These are phyloP conservation scores for Waltergamsia citrina DNA, from an alignment of 2,329 filamentous ascomycete species.

Conservation along the genomic window DNA sequence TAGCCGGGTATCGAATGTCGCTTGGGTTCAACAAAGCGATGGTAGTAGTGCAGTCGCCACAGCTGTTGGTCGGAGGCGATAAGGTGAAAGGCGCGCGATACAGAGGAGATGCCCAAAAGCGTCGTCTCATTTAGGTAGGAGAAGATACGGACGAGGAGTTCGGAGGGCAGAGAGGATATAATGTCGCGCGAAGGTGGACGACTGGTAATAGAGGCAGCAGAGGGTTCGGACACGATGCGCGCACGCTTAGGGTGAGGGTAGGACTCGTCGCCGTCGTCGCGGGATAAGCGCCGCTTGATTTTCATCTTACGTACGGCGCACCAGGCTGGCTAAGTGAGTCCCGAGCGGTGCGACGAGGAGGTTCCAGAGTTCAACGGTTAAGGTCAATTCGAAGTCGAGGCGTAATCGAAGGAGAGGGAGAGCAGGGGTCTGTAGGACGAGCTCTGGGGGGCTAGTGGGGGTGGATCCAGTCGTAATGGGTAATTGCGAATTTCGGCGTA, in stretches of 20 bases:
- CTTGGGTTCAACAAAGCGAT: conserved; percentile 75
- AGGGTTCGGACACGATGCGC: conserved; percentile 1
- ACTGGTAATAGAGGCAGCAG: background rate
- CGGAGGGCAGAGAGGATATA: conserved; percentile 71
- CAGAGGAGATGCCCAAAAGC: conserved; percentile 51
- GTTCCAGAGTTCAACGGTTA: too few species aligned
- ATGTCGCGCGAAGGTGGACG: conserved; percentile 34
- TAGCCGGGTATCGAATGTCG: conserved; percentile 67
- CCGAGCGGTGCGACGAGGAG: too few species aligned
- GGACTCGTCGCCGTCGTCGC: background rate
- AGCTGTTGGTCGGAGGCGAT: conserved; percentile 76
- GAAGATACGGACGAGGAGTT: conserved; percentile 77
- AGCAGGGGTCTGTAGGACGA: too few species aligned
- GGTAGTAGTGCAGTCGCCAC: conserved; percentile 86
- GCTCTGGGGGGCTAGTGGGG: too few species aligned
- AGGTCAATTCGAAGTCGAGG: too few species aligned
- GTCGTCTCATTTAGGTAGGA: conserved; percentile 62
- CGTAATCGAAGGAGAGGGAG: too few species aligned
- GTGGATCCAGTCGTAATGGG: too few species aligned
- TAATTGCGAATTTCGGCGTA: too few species aligned
- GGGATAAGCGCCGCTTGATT: conserved; percentile 6
- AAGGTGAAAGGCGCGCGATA: conserved; percentile 67
- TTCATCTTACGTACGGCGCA: too few species aligned
- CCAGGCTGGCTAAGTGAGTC: too few species aligned
- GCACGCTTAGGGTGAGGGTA: background rate